Conservation (phyloP, 2,329 filamentous ascomycete genomes). For the Phyllosticta paracitricarpa region DNA sequence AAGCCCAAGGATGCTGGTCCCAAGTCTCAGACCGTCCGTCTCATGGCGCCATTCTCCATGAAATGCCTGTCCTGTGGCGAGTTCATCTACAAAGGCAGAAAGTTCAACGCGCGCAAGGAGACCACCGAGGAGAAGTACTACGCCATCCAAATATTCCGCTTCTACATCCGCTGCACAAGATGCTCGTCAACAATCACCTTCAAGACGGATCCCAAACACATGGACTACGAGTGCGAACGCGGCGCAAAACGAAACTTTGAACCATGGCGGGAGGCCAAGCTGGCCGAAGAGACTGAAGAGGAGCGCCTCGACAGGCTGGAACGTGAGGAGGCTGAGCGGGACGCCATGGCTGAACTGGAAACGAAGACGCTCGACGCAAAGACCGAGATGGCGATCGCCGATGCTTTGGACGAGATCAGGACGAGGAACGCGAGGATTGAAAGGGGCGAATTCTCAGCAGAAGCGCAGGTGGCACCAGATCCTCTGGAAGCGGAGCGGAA, state of each 20-base stretch:
- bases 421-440: conserved; percentile 84
- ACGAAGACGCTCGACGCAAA: conserved; percentile 88
- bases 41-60: conserved; percentile 85
- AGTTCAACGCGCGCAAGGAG: conserved; percentile 93
- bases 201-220: conserved; percentile 88
- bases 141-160: conserved; percentile 74
- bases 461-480: conserved; percentile 42
- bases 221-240: conserved; percentile 73
- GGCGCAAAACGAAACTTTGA: conserved; percentile 92
- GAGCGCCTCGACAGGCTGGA: conserved; percentile 78
- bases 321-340: conserved; percentile 65
- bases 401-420: conserved; percentile 89
- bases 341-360: conserved; percentile 93
- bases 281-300: conserved; percentile 71
- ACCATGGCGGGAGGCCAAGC: conserved; percentile 65
- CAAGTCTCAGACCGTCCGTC: conserved; percentile 72
- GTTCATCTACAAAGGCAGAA: conserved; percentile 86
- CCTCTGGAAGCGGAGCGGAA: conserved; percentile 48
- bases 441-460: conserved; percentile 56
- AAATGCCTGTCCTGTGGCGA: conserved; percentile 61
- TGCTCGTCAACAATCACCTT: conserved; percentile 85
- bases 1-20: conserved; percentile 64
- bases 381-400: conserved; percentile 91
- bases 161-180: conserved; percentile 79
- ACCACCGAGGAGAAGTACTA: conserved; percentile 87